Evolutionary conservation across 2,329 filamentous ascomycete species (phyloP).

Genomic region (Verticillium klebahnii): DNA sequence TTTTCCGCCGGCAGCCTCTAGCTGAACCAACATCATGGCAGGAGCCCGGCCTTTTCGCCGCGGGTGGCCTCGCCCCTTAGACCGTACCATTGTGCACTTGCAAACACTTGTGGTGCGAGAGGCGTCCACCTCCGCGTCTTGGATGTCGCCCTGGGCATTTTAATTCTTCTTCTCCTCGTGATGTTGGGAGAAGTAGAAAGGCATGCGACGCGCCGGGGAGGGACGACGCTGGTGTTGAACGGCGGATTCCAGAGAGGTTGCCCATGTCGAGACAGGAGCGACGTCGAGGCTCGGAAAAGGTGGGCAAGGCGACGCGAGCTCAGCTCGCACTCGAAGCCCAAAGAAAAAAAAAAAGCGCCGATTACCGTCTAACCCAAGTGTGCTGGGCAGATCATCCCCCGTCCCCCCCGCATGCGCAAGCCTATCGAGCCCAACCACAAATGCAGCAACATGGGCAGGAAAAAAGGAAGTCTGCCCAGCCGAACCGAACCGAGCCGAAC

Average conservation of each 20-base stretch:
- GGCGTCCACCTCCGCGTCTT: too few relatives aligned
- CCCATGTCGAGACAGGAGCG: background rate
- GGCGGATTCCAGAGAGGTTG: background rate
- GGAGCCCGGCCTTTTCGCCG: background rate
- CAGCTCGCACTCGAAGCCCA: background rate
- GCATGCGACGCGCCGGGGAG: too few relatives aligned
- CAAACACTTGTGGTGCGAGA: background rate
- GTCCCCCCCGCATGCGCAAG: background rate
- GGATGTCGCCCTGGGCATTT: background rate
- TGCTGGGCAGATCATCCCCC: background rate
- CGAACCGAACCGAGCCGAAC: background rate
- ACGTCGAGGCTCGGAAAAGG: background rate
- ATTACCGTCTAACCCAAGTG: background rate
- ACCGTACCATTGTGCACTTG: background rate
- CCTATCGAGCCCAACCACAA: background rate
- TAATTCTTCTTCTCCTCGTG: too few relatives aligned
- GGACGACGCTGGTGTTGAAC: background rate
- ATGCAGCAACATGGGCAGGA: background rate
- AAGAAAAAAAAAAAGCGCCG: background rate
- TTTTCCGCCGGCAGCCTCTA: background rate
- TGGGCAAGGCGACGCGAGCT: background rate
- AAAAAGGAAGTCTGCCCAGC: background rate
- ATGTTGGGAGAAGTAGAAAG: too few relatives aligned
- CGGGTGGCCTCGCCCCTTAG: background rate
- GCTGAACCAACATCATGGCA: background rate